Percentiles rank a stretch among this genome's conserved stretches.
Conservation (phyloP, 2,329 filamentous ascomycete genomes). For the Falciphora oryzae region DNA sequence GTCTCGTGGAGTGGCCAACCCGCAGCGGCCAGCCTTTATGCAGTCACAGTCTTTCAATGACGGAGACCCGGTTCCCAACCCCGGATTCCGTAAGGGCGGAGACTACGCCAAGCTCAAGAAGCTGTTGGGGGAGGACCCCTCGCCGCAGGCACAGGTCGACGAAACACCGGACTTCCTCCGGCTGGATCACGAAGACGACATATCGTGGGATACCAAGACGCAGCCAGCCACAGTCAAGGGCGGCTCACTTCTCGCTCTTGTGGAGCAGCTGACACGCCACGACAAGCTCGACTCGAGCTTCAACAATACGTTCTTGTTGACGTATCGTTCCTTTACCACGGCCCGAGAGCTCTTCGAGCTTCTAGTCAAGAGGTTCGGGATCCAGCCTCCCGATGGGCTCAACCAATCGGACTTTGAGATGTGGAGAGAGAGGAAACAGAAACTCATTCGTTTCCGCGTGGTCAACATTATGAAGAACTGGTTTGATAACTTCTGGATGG, state of each 20-base stretch:
- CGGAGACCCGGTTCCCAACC: constrained; percentile 40
- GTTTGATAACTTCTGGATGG: constrained; percentile 99
- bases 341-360: constrained; percentile 89
- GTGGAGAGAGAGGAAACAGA: constrained; percentile 94
- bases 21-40: constrained; percentile 40
- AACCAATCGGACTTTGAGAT: constrained; percentile 69
- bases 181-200: constrained; percentile 81
- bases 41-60: constrained; percentile 61
- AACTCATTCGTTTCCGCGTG: constrained; percentile 89
- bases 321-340: constrained; percentile 90
- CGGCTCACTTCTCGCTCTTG: constrained; percentile 80
- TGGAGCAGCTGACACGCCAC: constrained; percentile 92
- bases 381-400: constrained; percentile 83
- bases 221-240: constrained; percentile 74
- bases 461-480: constrained; percentile 98
- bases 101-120: constrained; percentile 60
- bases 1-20: constrained; percentile 40
- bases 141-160: constrained; percentile 52
- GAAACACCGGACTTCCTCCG: constrained; percentile 79
- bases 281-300: constrained; percentile 93
- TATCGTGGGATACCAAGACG: constrained; percentile 83
- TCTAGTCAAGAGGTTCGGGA: constrained; percentile 83
- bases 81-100: constrained; percentile 51
- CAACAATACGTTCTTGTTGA: constrained; percentile 96
- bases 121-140: constrained; percentile 60